Base-by-base conservation (phyloP, 2,329 filamentous ascomycete species). In the Phialophora verrucosa region DNA sequence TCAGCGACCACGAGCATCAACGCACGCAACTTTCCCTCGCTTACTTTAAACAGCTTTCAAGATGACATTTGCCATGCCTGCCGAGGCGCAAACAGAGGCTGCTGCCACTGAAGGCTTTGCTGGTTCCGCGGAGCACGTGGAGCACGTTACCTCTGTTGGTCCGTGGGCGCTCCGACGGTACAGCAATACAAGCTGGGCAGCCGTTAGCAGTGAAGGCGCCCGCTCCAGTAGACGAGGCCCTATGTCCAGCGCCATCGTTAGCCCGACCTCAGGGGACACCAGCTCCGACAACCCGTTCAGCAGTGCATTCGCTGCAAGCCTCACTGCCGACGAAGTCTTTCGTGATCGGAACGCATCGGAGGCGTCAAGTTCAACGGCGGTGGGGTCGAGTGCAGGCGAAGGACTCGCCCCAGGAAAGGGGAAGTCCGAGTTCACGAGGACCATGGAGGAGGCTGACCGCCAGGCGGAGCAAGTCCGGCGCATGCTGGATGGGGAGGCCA, bases 371-470 rank as follows among this genome's bases (percentile, higher is more conserved):
- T 54, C 59, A 14, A 54, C 31, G 7, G 27, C 31, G n/a, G 38
- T 35, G 35, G 25, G 8, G 23, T 20, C 32, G 53, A 55, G 20
- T 54, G 49, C 14, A 29, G 59, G 29, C 17, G 42, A 42, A 8
- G 3, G 23, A 31, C 10, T 47, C 31, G 51, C 51, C 35, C 38
- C 4, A n/a, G 4, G 14, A 32, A 32, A 35, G 7, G 31, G 7
- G 11, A 35, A 23, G 35, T 47, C 60, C 3, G 60, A 57, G 29
- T 49, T 62, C 12, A 49, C 35, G 4, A 29, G 29, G 23, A 62
- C 59, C 20, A 38, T 62, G 20, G 51, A 62, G 32, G 29, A 42
- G 32, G 59, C 56, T 7, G 59, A 62, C 42, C 50, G 32, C 12
- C 50, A 62, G 38, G 14, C 23, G 23, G 59, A 44, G n/a, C 38